Conservation (phyloP, 164 flowering plant species). For the Dillenia turbinata region DNA sequence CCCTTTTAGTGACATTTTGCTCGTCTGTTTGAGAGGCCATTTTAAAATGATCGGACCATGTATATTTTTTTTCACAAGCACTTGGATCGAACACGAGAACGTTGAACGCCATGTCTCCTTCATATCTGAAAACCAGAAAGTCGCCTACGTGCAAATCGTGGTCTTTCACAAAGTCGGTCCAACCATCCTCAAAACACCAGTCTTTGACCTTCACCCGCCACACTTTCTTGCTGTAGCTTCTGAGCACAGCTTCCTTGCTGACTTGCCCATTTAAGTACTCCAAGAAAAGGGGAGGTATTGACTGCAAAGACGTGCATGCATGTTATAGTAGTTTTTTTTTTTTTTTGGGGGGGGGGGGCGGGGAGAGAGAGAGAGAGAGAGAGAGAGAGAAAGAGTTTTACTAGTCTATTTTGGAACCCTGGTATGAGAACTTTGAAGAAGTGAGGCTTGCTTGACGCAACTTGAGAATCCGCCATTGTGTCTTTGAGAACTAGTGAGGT, state of each 20-base stretch:
- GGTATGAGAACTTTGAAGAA: slow-evolving; percentile 5
- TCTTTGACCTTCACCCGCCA: slow-evolving; percentile 16
- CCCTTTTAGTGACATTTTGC: no score
- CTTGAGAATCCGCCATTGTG: background rate
- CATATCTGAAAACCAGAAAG: background rate
- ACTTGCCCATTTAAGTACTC: slow-evolving; percentile 5
- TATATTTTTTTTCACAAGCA: background rate
- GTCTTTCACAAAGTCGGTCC: slow-evolving; percentile 4
- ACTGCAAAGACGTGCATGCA: slow-evolving; percentile 1
- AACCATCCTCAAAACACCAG: slow-evolving; percentile 8
- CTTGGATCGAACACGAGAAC: slow-evolving; percentile 1
- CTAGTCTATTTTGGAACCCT: slow-evolving; percentile 1
- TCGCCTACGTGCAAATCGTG: background rate
- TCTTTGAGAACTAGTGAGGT: no score
- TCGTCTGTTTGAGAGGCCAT: no score
- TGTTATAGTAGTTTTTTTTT: no score
- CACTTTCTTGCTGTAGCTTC: background rate
- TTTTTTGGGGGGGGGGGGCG: no score
- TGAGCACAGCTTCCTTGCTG: slow-evolving; percentile 4
- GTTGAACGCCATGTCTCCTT: background rate
- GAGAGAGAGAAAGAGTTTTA: background rate
- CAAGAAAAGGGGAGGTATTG: slow-evolving; percentile 8
- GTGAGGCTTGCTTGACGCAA: background rate
- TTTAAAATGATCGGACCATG: background rate
- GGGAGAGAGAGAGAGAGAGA: no score